phyloP scores from a whole-genome alignment of 2,329 filamentous ascomycete genomes.

The Pseudogymnoascus sp. region DNA sequence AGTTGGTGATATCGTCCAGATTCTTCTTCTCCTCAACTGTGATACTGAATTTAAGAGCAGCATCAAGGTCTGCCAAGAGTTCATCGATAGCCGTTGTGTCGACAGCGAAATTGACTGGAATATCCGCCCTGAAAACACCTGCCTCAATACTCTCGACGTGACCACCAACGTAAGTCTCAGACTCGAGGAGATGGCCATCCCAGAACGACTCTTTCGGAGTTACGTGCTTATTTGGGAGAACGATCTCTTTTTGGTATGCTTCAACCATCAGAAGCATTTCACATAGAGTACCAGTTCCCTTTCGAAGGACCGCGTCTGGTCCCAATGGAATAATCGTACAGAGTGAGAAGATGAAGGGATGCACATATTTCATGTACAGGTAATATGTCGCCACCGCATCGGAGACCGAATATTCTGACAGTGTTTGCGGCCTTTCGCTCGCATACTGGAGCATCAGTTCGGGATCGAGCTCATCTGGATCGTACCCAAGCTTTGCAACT shows the following conservation, averaged over 20 bases:
- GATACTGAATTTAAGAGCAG: conserved; percentile 81
- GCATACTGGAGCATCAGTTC: conserved; percentile 96
- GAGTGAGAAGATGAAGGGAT: conserved; percentile 97
- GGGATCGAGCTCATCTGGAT: conserved; percentile 94
- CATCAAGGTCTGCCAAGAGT: conserved; percentile 76
- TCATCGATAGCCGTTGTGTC: conserved; percentile 86
- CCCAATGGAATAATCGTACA: conserved; percentile 93
- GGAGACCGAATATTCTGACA: conserved; percentile 97
- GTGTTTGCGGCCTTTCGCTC: conserved; percentile 79
- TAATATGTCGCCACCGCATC: conserved; percentile 99
- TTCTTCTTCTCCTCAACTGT: conserved; percentile 78
- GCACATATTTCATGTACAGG: conserved; percentile 99
- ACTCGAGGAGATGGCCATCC: conserved; percentile 92
- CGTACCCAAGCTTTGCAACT: conserved; percentile 94
- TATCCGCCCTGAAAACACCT: conserved; percentile 92
- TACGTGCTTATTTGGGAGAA: conserved; percentile 92
- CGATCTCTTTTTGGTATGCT: conserved; percentile 84
- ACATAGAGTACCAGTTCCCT: conserved; percentile 96
- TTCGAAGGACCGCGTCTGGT: conserved; percentile 85
- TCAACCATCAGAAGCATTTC: conserved; percentile 99
- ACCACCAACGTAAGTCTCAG: conserved; percentile 95
- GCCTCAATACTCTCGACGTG: conserved; percentile 99
- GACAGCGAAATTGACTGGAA: conserved; percentile 89
- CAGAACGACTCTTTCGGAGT: conserved; percentile 89
- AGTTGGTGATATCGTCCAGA: conserved; percentile 71